Conservation (phyloP, 192 early-diverging fungal species). For the Coemansia sp. region DNA sequence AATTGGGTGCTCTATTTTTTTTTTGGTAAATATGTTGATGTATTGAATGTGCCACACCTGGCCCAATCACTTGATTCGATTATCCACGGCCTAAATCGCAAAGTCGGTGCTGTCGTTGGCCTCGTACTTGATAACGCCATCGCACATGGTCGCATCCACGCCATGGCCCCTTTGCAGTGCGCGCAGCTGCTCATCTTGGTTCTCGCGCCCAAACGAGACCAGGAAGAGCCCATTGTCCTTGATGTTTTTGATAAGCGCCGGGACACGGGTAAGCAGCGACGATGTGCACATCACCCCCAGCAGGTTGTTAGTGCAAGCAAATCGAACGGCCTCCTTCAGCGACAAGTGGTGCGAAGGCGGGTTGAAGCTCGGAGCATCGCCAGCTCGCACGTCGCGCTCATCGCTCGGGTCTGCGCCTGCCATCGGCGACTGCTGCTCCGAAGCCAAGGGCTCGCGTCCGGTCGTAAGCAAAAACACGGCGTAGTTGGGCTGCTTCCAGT, state of each 20-base stretch:
- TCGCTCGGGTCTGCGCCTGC: conserved; percentile 28
- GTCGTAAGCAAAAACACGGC: conserved; percentile 92
- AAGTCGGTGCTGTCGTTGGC: conserved; percentile 26
- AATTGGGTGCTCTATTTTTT: background rate
- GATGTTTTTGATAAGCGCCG: conserved; percentile 84
- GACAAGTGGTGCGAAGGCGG: conserved; percentile 38
- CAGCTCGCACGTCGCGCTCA: conserved; percentile 9
- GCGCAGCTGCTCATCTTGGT: conserved; percentile 62
- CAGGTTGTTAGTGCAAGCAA: conserved; percentile 87
- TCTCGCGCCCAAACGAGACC: conserved; percentile 84
- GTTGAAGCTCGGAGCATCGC: conserved; percentile 36
- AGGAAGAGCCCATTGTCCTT: conserved; percentile 92
- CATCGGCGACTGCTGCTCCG: conserved; percentile 36
- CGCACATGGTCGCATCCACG: conserved; percentile 86
- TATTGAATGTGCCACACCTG: background rate
- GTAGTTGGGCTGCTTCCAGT: conserved; percentile 99
- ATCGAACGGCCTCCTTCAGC: conserved; percentile 93
- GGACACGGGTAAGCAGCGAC: conserved; percentile 86
- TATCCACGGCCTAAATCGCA: conserved; percentile 10
- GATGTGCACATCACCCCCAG: conserved; percentile 92
- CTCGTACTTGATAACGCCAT: conserved; percentile 61
- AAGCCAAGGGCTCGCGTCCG: conserved; percentile 56
- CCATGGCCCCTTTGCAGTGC: conserved; percentile 76
- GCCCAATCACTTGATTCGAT: background rate
- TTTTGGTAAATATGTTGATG: background rate